Percentiles rank a stretch among this genome's conserved stretches.
Evolutionary conservation across 495 filamentous ascomycete species (phyloP).

Genomic region (Pyrenopolyporus hunteri): DNA sequence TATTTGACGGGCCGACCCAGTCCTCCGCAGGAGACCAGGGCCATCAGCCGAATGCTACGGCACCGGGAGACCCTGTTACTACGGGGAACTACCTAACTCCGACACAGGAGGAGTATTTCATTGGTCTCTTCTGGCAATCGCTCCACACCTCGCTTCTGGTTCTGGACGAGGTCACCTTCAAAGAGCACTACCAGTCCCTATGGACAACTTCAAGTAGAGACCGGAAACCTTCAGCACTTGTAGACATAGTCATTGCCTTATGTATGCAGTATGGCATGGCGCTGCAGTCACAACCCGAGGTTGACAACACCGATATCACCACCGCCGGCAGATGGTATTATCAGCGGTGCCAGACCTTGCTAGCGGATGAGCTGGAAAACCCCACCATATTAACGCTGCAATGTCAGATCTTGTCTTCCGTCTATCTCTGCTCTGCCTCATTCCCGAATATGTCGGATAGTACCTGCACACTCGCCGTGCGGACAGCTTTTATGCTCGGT

Average conservation of each 20-base stretch:
- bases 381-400: slow-evolving; percentile 57
- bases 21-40: neutral
- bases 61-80: neutral
- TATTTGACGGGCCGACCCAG: slow-evolving; percentile 20
- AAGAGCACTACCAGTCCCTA: slow-evolving; percentile 54
- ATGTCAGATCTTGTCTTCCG: slow-evolving; percentile 52
- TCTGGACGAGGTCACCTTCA: slow-evolving; percentile 54
- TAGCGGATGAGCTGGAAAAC: slow-evolving; percentile 53
- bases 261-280: slow-evolving; percentile 53
- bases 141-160: slow-evolving; percentile 46
- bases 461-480: slow-evolving; percentile 47
- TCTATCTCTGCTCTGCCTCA: slow-evolving; percentile 54
- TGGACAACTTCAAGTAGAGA: slow-evolving; percentile 40
- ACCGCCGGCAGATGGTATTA: slow-evolving; percentile 52
- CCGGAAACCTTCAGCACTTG: slow-evolving; percentile 56
- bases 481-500: slow-evolving; percentile 55
- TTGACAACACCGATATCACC: slow-evolving; percentile 43
- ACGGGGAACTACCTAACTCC: slow-evolving; percentile 19
- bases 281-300: slow-evolving; percentile 1
- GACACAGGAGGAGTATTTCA: slow-evolving; percentile 54
- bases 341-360: slow-evolving; percentile 50
- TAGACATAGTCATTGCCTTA: slow-evolving; percentile 60
- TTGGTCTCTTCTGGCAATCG: slow-evolving; percentile 54
- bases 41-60: neutral
- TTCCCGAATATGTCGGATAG: slow-evolving; percentile 56